These are phyloP conservation scores for Carpinus fangiana DNA, from an alignment of 306 rosid genomes.

Conservation along the genomic window DNA sequence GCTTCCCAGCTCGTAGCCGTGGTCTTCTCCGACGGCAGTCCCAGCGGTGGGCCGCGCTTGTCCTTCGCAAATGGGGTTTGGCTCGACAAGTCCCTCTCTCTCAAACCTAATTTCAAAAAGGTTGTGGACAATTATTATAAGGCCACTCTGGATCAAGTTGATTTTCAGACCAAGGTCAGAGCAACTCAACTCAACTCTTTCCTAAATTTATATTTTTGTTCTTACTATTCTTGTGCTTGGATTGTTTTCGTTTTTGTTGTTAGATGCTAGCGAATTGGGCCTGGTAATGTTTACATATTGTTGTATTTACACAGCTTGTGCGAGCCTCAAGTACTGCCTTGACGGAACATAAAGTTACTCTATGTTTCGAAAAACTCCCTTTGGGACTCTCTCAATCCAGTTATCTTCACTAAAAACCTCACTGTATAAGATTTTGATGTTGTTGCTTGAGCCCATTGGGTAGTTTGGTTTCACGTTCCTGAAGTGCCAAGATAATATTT, in stretches of 20 bases:
- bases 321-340: no score
- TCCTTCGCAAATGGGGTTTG: constrained; percentile 63
- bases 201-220: not conserved
- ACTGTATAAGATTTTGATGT: not conserved
- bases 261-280: not conserved
- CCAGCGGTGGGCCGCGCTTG: constrained; percentile 72
- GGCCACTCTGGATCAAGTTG: constrained; percentile 52
- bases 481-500: no score
- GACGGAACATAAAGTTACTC: no score
- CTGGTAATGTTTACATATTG: not conserved
- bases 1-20: constrained; percentile 57
- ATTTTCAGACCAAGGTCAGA: constrained; percentile 65
- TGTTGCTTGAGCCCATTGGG: not conserved
- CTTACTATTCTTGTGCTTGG: not conserved
- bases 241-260: not conserved
- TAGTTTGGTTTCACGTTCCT: not conserved
- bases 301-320: not conserved
- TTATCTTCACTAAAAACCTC: no score
- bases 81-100: constrained; percentile 59
- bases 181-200: not conserved
- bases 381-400: no score
- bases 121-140: constrained; percentile 46
- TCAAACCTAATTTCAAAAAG: constrained; percentile 68
- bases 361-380: no score
- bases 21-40: constrained; percentile 57